Evolutionary conservation across 108 stramenopile species (phyloP), one percentile per base, ranked within the genome.

Genomic region (Stephanodiscus triporus): DNA sequence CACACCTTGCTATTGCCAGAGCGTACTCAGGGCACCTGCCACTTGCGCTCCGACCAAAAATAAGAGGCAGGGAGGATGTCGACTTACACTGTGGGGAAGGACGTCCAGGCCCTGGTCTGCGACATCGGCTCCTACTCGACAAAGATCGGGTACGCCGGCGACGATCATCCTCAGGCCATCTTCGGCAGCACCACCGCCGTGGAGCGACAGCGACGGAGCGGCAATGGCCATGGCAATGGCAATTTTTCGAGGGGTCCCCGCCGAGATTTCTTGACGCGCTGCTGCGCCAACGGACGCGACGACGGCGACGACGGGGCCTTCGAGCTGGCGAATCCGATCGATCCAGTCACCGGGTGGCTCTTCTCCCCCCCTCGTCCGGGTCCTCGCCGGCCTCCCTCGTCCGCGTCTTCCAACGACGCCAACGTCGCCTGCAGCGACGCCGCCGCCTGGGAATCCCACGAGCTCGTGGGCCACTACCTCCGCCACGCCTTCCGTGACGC

Each of bases 61-160:
- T n/a, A n/a, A n/a, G n/a, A n/a, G n/a, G n/a, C n/a, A n/a, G n/a
- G n/a, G n/a, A n/a, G n/a, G n/a, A 56, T 56, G 23, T 56, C 55
- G 8, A 56, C 26, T 29, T 69, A 69, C 68, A 42, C 36, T 1
- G 54, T 30, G 1, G 68, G 55, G 6, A 57, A 57, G 27, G 55
- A 57, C 49, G 17, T 55, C 32, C 50, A 66, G 30, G 59, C 78
- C 59, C 70, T 98, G 59, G 96, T 98, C n/a, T 93, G 91, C 23
- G 97, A 97, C 58, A 72, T 97, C 61, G 97, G 97, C 13, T 85
- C 86, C 0, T 93, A 88, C 73, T 78, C 95, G 50, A 94, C 95
- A 66, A 97, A 95, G 70, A 90, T 98, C 70, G 97, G 97, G 7
- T 97, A 89, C 70, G 95, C 97, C 8, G 97, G 97, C n/a, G 95